Percentiles rank a stretch among this genome's conserved stretches.
Conservation (phyloP, 2,329 filamentous ascomycete species). For the Penicillium freii region DNA sequence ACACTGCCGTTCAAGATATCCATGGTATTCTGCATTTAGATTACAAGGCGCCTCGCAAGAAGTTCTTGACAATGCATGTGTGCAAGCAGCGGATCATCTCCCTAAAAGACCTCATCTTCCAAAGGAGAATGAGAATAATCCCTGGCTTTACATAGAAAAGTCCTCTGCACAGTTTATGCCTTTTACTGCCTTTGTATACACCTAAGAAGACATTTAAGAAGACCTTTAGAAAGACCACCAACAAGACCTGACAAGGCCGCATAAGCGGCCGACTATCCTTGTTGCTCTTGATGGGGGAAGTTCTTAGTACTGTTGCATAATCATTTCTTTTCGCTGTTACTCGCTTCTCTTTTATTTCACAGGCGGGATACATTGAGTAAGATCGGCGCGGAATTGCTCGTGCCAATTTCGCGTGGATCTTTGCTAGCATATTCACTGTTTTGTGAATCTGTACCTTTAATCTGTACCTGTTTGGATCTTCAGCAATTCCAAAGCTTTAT, state of each 20-base stretch:
- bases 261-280: no score
- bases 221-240: no score
- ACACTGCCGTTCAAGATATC: no score
- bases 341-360: background rate
- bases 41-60: no score
- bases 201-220: no score
- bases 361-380: background rate
- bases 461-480: background rate
- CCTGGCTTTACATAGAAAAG: no score
- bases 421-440: background rate
- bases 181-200: no score
- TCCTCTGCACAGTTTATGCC: no score
- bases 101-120: background rate
- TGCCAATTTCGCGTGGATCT: background rate
- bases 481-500: background rate
- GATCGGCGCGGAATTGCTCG: background rate
- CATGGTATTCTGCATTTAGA: no score
- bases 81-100: no score
- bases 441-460: background rate
- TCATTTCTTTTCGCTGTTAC: background rate
- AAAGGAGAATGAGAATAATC: background rate
- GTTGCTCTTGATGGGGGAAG: background rate
- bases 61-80: no score
- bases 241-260: no score
- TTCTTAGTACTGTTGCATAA: background rate